Conservation (phyloP, 805 yeast species). For the Debaryomyces hansenii region DNA sequence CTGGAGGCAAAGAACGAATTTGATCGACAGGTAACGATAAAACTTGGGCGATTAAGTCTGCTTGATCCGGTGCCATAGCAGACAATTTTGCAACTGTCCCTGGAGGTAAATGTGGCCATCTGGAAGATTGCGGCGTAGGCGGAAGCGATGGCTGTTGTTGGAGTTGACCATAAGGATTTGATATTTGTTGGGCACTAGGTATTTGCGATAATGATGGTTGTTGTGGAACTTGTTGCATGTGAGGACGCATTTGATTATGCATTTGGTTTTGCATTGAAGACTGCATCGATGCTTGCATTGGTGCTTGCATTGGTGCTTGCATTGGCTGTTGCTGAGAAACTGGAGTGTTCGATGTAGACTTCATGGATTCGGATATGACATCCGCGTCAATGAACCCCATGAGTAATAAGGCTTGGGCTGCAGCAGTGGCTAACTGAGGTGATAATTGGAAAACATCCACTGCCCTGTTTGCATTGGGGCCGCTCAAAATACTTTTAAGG, state of each 20-base stretch:
- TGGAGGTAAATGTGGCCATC: conserved; percentile 51
- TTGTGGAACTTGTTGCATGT: conserved; percentile 7
- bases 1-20: conserved; percentile 48
- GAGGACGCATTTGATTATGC: conserved; percentile 12
- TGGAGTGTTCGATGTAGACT: conserved; percentile 19
- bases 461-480: conserved; percentile 52
- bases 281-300: conserved; percentile 49
- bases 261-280: conserved; percentile 17
- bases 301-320: not conserved
- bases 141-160: conserved; percentile 11
- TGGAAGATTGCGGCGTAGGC: conserved; percentile 23
- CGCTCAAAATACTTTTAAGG: conserved; percentile 55
- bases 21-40: conserved; percentile 51
- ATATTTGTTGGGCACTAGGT: conserved; percentile 5
- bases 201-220: conserved; percentile 7
- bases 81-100: conserved; percentile 51
- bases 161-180: conserved; percentile 12
- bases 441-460: conserved; percentile 52
- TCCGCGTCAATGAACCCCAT: conserved; percentile 76
- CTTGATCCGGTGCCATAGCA: conserved; percentile 56
- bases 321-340: conserved; percentile 13
- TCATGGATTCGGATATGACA: conserved; percentile 61
- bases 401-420: conserved; percentile 70
- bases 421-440: conserved; percentile 61
- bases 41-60: conserved; percentile 55